Percentiles rank a stretch among this genome's conserved stretches.
Conservation (phyloP, 768 basidiomycete genomes). For the Inosperma sp. region DNA sequence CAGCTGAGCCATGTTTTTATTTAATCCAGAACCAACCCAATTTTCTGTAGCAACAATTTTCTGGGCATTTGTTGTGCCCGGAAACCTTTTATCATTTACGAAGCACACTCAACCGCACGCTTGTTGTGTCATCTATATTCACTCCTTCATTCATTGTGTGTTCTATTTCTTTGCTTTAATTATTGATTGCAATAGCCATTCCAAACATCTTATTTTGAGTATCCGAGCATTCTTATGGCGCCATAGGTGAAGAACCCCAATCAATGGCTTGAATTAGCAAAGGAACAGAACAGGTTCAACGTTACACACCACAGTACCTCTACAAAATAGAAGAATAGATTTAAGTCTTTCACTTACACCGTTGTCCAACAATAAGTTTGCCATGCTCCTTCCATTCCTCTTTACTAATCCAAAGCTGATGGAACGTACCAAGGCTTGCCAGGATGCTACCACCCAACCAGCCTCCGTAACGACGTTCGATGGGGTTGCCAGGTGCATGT, state of each 20-base stretch:
- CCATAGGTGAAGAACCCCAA: no score
- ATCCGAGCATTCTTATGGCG: no score
- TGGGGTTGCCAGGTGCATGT: conserved; percentile 85
- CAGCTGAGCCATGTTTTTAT: no score
- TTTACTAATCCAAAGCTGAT: conserved; percentile 92
- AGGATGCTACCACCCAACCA: conserved; percentile 97
- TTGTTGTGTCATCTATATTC: conserved; percentile 24
- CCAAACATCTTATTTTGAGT: no score
- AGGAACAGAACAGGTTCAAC: background rate
- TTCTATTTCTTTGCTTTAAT: background rate
- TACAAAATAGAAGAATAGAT: background rate
- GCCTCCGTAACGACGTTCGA: conserved; percentile 85
- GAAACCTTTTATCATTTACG: conserved; percentile 4
- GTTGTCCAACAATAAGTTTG: conserved; percentile 73
- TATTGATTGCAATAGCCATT: no score
- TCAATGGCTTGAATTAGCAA: no score
- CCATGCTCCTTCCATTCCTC: conserved; percentile 95
- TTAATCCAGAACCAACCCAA: no score
- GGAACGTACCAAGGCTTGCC: conserved; percentile 94
- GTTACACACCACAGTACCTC: background rate
- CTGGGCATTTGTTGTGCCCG: conserved; percentile 14
- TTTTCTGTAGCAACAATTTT: no score
- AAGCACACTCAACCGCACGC: conserved; percentile 10
- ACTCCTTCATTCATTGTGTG: conserved; percentile 15
- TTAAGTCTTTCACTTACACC: conserved; percentile 89